phyloP scores from a whole-genome alignment of 208 protist species.

The Acanthamoeba triangularis region DNA sequence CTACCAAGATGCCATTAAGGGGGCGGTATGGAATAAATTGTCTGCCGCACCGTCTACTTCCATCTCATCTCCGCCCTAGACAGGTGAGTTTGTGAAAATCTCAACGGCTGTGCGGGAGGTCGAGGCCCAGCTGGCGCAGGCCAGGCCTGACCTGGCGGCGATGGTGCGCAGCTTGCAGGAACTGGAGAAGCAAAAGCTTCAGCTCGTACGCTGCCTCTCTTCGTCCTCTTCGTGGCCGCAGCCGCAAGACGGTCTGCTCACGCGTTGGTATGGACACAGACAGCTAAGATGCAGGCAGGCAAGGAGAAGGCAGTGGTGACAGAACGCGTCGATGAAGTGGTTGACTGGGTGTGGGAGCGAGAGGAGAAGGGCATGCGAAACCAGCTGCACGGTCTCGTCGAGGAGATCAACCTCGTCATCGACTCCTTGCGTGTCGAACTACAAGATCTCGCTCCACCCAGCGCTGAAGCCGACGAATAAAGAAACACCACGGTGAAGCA shows the following conservation, averaged over 20 bases:
- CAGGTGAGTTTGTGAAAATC: conserved; percentile 10
- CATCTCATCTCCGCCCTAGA: background rate
- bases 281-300: background rate
- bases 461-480: background rate
- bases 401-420: conserved; percentile 53
- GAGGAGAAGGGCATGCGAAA: conserved; percentile 15
- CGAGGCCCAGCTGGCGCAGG: background rate
- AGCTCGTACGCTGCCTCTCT: conserved; percentile 13
- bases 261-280: background rate
- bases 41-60: background rate
- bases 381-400: background rate
- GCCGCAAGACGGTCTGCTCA: background rate
- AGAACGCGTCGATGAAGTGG: background rate
- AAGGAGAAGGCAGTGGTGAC: conserved; percentile 4
- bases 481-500: background rate
- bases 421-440: conserved; percentile 26
- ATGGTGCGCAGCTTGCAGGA: conserved; percentile 40
- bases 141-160: background rate
- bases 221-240: background rate
- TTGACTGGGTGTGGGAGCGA: conserved; percentile 35
- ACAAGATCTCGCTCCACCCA: background rate
- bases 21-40: too few relatives aligned
- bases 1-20: conserved; percentile 25
- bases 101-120: conserved; percentile 10
- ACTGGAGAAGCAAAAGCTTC: conserved; percentile 43